phyloP scores from a whole-genome alignment of 768 basidiomycete genomes.

The Rhodotorula graminis region DNA sequence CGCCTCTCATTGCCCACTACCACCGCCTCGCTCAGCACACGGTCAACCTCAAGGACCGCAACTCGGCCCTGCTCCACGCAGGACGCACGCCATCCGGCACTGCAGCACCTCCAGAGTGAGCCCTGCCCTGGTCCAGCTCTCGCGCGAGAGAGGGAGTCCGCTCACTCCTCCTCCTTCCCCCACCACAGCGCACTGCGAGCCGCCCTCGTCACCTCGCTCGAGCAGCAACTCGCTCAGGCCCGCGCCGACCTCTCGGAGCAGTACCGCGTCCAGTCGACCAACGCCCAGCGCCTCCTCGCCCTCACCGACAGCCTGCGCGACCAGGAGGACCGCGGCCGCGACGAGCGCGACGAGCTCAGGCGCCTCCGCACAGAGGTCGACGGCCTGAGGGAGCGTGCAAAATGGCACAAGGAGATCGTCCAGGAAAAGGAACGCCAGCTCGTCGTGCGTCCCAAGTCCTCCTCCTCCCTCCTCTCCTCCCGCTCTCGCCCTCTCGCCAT shows the following conservation, averaged over 20 bases:
- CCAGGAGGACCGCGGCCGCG: conserved; percentile 78
- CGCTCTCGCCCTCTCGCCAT: too few species aligned
- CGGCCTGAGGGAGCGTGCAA: conserved; percentile 69
- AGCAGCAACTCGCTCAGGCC: conserved; percentile 85
- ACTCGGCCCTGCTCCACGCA: conserved; percentile 80
- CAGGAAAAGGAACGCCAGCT: conserved; percentile 56
- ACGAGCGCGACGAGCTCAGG: conserved; percentile 73
- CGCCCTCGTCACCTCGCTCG: conserved; percentile 84
- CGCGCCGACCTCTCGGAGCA: conserved; percentile 88
- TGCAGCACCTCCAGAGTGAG: background rate
- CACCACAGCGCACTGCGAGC: conserved; percentile 62
- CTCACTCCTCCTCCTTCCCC: background rate
- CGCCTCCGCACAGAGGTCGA: conserved; percentile 71
- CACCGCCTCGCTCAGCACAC: conserved; percentile 87
- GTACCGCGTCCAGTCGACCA: conserved; percentile 94
- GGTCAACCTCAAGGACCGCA: conserved; percentile 83
- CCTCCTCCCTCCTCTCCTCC: background rate
- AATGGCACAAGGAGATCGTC: conserved; percentile 73
- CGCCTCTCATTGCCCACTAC: conserved; percentile 87
- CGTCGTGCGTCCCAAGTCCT: conserved; percentile 7
- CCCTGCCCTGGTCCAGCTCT: too few species aligned
- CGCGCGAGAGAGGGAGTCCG: too few species aligned
- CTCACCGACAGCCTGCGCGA: conserved; percentile 94
- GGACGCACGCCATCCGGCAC: conserved; percentile 43
- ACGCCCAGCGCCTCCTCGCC: conserved; percentile 81